Evolutionary conservation across 192 early-diverging fungal species (phyloP), one percentile per base, ranked within the genome.

Genomic region (Coemansia reversa): DNA sequence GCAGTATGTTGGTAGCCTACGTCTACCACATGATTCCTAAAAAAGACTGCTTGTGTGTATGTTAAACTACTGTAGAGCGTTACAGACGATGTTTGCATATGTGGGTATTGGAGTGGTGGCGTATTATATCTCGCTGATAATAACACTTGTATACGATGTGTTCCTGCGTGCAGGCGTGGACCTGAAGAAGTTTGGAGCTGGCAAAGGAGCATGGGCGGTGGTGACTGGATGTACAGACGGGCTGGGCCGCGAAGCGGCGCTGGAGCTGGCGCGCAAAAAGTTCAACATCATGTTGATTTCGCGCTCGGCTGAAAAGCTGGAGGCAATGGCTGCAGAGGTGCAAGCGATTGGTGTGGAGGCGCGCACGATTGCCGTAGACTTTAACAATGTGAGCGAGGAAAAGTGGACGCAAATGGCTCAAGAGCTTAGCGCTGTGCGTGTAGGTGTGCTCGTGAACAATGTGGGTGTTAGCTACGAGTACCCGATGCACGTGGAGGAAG

Each of bases 181-280:
- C 62, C 74, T 84, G 64, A 63, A 69, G 45, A 63, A 66, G 60
- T 80, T 84, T 52, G 82, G 82, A 1, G 82, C 82, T 18, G 72
- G 77, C 45, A 51, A 74, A 57, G 82, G 82, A 3, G 65, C 62
- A 50, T 84, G 82, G 82, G 82, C 82, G 5, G 90, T 97, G 50
- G 86, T 98, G 28, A 98, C 97, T 32, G 97, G 97, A 54, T 94
- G 93, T 29, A 94, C 94, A 16, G 97, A 96, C 74, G 97, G 95
- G 55, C 93, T 98, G 75, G 97, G 97, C 29, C 92, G 89, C 62
- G 93, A 96, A 75, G 93, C 95, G 62, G 94, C 94, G n/a, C 66
- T 87, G 49, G 93, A 98, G 77, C 82, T 98, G 30, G 93, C 93
- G 30, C 81, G 86, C 55, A 87, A 86, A 20, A 86, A 86, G 67